Percentiles rank a stretch among this genome's conserved stretches.
Evolutionary conservation across 768 basidiomycete species (phyloP).

Genomic region (Tubosaeta sp.): DNA sequence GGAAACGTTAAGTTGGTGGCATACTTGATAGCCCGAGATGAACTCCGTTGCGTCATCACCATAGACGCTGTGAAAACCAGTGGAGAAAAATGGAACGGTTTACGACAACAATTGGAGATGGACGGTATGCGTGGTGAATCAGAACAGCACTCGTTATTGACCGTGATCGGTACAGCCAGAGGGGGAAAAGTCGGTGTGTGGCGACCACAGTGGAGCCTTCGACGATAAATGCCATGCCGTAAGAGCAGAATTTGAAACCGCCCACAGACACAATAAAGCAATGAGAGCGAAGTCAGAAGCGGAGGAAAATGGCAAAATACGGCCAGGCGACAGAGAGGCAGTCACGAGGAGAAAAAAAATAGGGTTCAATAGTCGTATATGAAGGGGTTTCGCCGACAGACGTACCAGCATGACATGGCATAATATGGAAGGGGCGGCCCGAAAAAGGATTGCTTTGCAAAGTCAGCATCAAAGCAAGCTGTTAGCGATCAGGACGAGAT

Average conservation of each 20-base stretch:
- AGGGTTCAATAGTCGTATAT: conserved; percentile 28
- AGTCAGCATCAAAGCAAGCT: conserved; percentile 17
- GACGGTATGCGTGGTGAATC: conserved; percentile 7
- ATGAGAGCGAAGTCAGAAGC: conserved; percentile 2
- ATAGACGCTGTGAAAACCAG: conserved; percentile 12
- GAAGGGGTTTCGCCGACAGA: conserved; percentile 14
- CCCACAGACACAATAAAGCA: conserved; percentile 3
- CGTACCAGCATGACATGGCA: conserved; percentile 8
- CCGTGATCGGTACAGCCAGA: neutral
- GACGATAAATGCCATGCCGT: neutral
- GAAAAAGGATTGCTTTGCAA: conserved; percentile 1
- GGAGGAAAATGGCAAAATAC: neutral
- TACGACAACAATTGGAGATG: conserved; percentile 21
- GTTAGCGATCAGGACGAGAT: conserved; percentile 3
- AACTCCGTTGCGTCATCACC: conserved; percentile 2
- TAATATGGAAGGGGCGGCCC: conserved; percentile 1
- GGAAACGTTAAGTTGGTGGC: neutral
- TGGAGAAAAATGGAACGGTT: conserved; percentile 7
- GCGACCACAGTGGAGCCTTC: neutral
- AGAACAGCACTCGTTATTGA: conserved; percentile 4
- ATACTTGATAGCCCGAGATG: conserved; percentile 1
- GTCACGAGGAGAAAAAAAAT: conserved; percentile 4
- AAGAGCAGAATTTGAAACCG: conserved; percentile 8
- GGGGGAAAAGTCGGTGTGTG: neutral
- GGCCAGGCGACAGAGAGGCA: conserved; percentile 2